phyloP scores from a whole-genome alignment of 495 filamentous ascomycete species.

The Lineolata rhizophorae region DNA sequence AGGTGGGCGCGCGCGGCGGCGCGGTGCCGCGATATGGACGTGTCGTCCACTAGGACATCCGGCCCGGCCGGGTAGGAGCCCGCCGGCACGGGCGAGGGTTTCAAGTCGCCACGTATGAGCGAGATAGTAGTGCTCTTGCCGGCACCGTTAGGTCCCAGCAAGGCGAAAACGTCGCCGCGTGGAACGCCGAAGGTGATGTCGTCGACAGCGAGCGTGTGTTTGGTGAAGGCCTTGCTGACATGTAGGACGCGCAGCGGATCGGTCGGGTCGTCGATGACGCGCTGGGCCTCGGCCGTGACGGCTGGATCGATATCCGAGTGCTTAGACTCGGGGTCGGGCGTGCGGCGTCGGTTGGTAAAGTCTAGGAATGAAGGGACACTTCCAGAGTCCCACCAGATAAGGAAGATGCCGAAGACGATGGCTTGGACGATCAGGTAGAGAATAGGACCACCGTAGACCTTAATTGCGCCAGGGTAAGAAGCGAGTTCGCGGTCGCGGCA shows the following conservation, averaged over 20 bases:
- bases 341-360: constrained; percentile 18
- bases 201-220: constrained; percentile 42
- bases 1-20: constrained; percentile 44
- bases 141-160: constrained; percentile 72
- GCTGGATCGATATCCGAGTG: constrained; percentile 24
- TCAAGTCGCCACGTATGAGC: constrained; percentile 64
- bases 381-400: constrained; percentile 58
- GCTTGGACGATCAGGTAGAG: constrained; percentile 52
- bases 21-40: constrained; percentile 40
- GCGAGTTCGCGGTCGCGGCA: constrained; percentile 35
- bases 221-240: constrained; percentile 58
- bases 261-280: constrained; percentile 19
- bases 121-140: constrained; percentile 75
- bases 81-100: constrained; percentile 32
- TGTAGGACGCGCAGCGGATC: constrained; percentile 57
- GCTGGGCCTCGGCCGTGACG: constrained; percentile 25
- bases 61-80: no score
- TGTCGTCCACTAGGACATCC: constrained; percentile 54
- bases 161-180: constrained; percentile 59
- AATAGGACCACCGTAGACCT: constrained; percentile 58
- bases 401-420: constrained; percentile 36
- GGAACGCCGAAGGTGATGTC: constrained; percentile 64
- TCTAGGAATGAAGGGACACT: no score
- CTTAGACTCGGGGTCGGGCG: constrained; percentile 22
- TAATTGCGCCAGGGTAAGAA: constrained; percentile 45